phyloP scores from a whole-genome alignment of 129 eudicot genomes.

The Helianthus tuberosus region DNA sequence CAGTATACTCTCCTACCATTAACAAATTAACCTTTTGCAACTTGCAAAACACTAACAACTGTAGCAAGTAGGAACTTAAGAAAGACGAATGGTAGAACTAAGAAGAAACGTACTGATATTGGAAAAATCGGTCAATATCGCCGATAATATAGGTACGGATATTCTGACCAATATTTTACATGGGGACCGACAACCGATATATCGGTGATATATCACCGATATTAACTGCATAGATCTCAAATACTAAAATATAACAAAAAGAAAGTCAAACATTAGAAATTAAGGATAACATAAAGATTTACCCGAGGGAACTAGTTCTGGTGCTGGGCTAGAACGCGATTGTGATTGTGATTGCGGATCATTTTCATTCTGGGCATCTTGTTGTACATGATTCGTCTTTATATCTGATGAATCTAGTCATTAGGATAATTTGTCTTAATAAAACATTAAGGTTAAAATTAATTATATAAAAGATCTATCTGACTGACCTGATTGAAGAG shows the following conservation, averaged over 20 bases:
- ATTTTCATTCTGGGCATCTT: slow-evolving; percentile 36
- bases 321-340: neutral
- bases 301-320: slow-evolving; percentile 35
- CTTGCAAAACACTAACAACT: no score
- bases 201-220: no score
- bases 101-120: no score
- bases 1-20: no score
- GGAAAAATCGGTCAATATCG: no score
- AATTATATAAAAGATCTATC: neutral
- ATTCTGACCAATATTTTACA: no score
- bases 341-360: slow-evolving; percentile 49
- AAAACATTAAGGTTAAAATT: slow-evolving; percentile 3
- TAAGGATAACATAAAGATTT: neutral
- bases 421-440: slow-evolving; percentile 6
- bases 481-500: slow-evolving; percentile 29
- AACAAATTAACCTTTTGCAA: no score
- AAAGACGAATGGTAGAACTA: no score
- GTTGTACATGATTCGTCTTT: slow-evolving; percentile 27
- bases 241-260: neutral
- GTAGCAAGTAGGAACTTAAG: no score
- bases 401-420: slow-evolving; percentile 27
- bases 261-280: neutral
- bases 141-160: no score
- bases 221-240: neutral
- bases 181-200: no score